Evolutionary conservation across 2,329 filamentous ascomycete genomes (phyloP).

Genomic region (Rhexocercosporidium sp.): DNA sequence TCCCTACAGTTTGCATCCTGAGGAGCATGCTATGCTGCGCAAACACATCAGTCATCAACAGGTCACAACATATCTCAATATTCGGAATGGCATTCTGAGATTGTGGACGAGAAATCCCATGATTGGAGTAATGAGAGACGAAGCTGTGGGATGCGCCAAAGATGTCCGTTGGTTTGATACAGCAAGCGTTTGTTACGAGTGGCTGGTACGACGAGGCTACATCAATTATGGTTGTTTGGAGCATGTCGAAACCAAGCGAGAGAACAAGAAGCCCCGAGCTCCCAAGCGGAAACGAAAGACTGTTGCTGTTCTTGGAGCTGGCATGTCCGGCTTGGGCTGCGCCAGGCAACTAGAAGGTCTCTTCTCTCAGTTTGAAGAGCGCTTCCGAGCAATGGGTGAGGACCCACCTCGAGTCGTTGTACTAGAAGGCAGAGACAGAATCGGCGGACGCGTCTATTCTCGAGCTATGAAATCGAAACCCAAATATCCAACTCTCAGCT

Average conservation of each 20-base stretch:
- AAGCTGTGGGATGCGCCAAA: conserved; percentile 89
- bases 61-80: conserved; percentile 94
- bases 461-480: conserved; percentile 65
- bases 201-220: conserved; percentile 88
- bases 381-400: conserved; percentile 68
- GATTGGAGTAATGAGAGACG: conserved; percentile 78
- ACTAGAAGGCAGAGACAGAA: conserved; percentile 83
- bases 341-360: conserved; percentile 90
- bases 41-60: conserved; percentile 85
- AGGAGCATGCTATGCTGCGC: conserved; percentile 82
- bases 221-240: conserved; percentile 96
- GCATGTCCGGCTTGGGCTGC: conserved; percentile 91
- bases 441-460: conserved; percentile 94
- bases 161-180: conserved; percentile 88
- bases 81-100: conserved; percentile 90
- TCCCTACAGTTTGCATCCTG: conserved; percentile 83
- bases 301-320: conserved; percentile 87
- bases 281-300: conserved; percentile 65
- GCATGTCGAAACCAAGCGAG: conserved; percentile 51
- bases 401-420: conserved; percentile 76
- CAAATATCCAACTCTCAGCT: conserved; percentile 58
- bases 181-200: conserved; percentile 88
- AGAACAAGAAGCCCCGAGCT: conserved; percentile 43
- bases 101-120: conserved; percentile 89
- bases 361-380: conserved; percentile 77